Conservation (phyloP, 805 yeast genomes). For the Lipomyces kockii region DNA sequence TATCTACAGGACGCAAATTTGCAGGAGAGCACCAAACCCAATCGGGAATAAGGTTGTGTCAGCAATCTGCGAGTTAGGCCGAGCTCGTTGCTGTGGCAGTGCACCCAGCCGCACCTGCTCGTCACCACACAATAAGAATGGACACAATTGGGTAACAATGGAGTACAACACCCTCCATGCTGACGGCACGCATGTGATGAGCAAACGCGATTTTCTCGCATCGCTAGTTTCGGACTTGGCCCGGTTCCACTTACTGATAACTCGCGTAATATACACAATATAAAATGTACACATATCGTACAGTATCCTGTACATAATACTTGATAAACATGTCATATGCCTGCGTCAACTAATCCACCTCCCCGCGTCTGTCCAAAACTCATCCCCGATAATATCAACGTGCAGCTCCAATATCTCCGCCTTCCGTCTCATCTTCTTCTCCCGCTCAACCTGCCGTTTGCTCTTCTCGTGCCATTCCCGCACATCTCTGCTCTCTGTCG, state of each 20-base stretch:
- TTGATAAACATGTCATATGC: too few species aligned
- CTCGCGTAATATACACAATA: too few species aligned
- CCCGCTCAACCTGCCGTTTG: constrained; percentile 57
- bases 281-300: too few species aligned
- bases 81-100: not conserved
- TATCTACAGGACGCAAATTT: not conserved
- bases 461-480: constrained; percentile 29
- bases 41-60: not conserved
- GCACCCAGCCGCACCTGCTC: not conserved
- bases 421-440: constrained; percentile 55
- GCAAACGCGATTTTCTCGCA: too few species aligned
- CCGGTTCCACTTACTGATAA: too few species aligned
- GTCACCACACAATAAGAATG: not conserved
- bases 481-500: constrained; percentile 12
- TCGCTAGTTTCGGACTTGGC: too few species aligned
- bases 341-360: constrained; percentile 8
- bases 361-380: constrained; percentile 56
- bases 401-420: constrained; percentile 55
- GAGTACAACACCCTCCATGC: too few species aligned
- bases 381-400: constrained; percentile 65
- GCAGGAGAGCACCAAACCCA: not conserved
- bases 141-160: too few species aligned
- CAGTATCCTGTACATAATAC: too few species aligned
- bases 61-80: not conserved
- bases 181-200: too few species aligned